Evolutionary conservation across 2,329 filamentous ascomycete genomes (phyloP), one percentile per base, ranked within the genome.

Genomic region (Ophiostoma piceae): DNA sequence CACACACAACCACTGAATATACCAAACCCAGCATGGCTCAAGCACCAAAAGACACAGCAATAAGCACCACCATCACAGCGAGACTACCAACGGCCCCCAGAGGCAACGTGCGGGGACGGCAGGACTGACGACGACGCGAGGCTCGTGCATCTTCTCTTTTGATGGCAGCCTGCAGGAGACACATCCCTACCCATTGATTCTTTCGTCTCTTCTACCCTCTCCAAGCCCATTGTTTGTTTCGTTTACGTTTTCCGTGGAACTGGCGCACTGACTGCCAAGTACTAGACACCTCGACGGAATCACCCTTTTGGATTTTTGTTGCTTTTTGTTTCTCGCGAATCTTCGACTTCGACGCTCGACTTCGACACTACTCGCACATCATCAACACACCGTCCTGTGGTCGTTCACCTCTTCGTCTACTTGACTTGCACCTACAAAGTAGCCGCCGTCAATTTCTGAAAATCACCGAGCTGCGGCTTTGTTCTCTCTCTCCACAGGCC

Each of bases 221-320:
- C 22, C 26, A 19, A 16, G 26, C 57, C 26, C 5, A 19, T 62
- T 62, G 26, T 32, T 35, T 62, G 57, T 32, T 62, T 62, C 57
- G 26, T 35, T 57, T 57, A 11, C 22, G 9, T 57, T 62, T 62
- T 16, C 11, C 57, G 26, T 62, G 57, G 26, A 32, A 62, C 57
- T 62, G 57, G 51, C 14, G 57, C 57, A 62, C 57, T 62, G 26
- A 62, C 57, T 35, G 14, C 14, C 12, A 62, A 62, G 26, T 26
- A 62, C 14, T n/a, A 62, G 57, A 62, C 57, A 62, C 57, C 57
- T 62, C 57, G 7, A 62, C 57, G 57, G 57, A 62, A 62, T 26
- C 51, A 57, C n/a, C 1, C 16, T 51, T 51, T 51, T 16, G 16
- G 7, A 4, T 26, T 57, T 57, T 47, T 47, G 43, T 19, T 47